These are phyloP conservation scores for Petunia secreta DNA, from an alignment of 257 asterid species.

Conservation along the genomic window DNA sequence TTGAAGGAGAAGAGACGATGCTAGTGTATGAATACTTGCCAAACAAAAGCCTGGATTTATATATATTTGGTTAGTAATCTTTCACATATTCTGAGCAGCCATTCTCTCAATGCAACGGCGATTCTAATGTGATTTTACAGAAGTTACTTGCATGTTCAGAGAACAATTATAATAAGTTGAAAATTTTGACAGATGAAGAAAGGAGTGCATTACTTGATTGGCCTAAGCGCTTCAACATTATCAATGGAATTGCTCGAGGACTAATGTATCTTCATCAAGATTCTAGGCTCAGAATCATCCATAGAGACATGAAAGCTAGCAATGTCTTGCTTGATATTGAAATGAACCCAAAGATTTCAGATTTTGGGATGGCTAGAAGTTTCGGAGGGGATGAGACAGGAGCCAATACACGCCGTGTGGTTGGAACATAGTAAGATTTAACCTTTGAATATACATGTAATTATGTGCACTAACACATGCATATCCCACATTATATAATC, in stretches of 20 bases:
- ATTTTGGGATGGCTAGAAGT: constrained; percentile 55
- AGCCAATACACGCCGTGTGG: constrained; percentile 50
- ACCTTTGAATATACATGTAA: not conserved
- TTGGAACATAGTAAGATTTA: constrained; percentile 56
- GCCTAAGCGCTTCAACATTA: constrained; percentile 49
- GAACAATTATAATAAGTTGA: not conserved
- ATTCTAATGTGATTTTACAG: not conserved
- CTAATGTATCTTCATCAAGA: constrained; percentile 64
- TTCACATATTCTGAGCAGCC: not conserved
- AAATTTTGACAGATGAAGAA: constrained; percentile 35
- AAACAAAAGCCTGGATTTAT: constrained; percentile 41
- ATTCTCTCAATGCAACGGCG: not conserved
- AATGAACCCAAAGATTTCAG: constrained; percentile 61
- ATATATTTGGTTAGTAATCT: constrained; percentile 33
- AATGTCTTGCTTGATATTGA: constrained; percentile 51
- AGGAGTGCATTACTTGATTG: constrained; percentile 42
- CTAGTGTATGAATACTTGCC: constrained; percentile 45
- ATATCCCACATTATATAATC: not conserved
- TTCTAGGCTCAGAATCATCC: constrained; percentile 49
- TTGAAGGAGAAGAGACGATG: constrained; percentile 40
- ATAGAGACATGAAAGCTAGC: constrained; percentile 60
- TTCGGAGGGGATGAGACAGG: constrained; percentile 49
- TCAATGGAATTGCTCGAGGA: constrained; percentile 55
- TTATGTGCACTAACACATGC: not conserved
- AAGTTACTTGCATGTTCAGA: not conserved